phyloP scores from a whole-genome alignment of 2,329 filamentous ascomycete genomes.

The Ploettnerulaceae sp. region DNA sequence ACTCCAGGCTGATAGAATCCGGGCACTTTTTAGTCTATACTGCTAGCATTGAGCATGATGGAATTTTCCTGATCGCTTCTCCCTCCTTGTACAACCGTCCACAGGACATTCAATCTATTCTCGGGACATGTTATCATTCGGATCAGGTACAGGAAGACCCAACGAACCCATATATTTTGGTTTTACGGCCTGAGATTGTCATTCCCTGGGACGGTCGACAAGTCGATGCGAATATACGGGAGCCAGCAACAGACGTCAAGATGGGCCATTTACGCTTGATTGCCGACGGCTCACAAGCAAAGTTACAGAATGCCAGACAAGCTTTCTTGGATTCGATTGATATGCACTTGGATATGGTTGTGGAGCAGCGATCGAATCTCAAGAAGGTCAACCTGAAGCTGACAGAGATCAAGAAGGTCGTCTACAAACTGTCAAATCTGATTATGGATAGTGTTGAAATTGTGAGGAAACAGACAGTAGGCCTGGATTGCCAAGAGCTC shows the following conservation, averaged over 20 bases:
- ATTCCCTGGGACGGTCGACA: slow-evolving; percentile 78
- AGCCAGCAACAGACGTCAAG: slow-evolving; percentile 80
- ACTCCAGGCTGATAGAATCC: slow-evolving; percentile 73
- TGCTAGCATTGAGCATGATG: slow-evolving; percentile 63
- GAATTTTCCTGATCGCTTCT: slow-evolving; percentile 80
- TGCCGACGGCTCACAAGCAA: slow-evolving; percentile 76
- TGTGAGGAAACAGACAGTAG: slow-evolving; percentile 78
- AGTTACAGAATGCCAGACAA: slow-evolving; percentile 72
- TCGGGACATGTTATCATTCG: slow-evolving; percentile 72
- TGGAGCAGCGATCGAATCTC: slow-evolving; percentile 90
- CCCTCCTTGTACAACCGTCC: slow-evolving; percentile 69
- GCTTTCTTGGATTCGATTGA: slow-evolving; percentile 74
- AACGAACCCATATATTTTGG: slow-evolving; percentile 77
- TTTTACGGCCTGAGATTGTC: slow-evolving; percentile 74
- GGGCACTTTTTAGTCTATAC: slow-evolving; percentile 86
- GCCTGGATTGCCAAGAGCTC: slow-evolving; percentile 85
- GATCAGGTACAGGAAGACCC: slow-evolving; percentile 69
- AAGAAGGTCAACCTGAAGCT: slow-evolving; percentile 86
- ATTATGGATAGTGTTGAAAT: slow-evolving; percentile 99
- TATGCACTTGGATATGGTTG: slow-evolving; percentile 79
- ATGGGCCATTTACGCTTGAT: slow-evolving; percentile 81
- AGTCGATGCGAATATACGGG: slow-evolving; percentile 65
- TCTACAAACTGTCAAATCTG: slow-evolving; percentile 92
- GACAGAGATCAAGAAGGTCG: slow-evolving; percentile 90
- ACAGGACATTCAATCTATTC: slow-evolving; percentile 78